Conservation (phyloP, 352 stramenopile species). For the Phytopythium mirpurense region DNA sequence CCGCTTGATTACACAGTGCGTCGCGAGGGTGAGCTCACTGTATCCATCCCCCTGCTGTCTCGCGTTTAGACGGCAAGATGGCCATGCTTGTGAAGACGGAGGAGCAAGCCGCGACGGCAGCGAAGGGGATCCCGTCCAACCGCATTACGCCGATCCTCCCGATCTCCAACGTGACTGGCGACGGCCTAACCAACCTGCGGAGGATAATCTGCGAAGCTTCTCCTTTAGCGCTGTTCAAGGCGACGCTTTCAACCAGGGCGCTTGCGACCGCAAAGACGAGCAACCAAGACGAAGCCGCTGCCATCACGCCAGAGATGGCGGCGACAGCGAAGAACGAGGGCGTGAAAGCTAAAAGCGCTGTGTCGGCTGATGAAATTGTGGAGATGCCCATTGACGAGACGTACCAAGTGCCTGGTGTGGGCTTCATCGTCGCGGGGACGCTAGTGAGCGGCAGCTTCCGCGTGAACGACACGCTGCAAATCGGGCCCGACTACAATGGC, state of each 20-base stretch:
- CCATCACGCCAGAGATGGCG: background rate
- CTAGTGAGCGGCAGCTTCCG: slow-evolving; percentile 90
- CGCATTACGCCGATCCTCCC: slow-evolving; percentile 95
- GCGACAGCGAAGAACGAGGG: slow-evolving; percentile 3
- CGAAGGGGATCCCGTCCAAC: slow-evolving; percentile 87
- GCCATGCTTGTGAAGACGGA: slow-evolving; percentile 90
- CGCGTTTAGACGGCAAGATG: slow-evolving; percentile 92
- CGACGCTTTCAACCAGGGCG: slow-evolving; percentile 51
- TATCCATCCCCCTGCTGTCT: background rate
- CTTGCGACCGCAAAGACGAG: slow-evolving; percentile 56
- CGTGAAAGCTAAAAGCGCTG: background rate
- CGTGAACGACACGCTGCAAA: slow-evolving; percentile 82
- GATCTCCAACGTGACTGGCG: slow-evolving; percentile 97
- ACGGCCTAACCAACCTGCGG: slow-evolving; percentile 82
- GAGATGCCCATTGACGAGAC: slow-evolving; percentile 88
- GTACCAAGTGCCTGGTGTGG: slow-evolving; percentile 92
- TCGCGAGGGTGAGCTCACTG: background rate
- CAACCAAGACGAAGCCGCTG: slow-evolving; percentile 37
- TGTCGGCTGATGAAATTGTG: slow-evolving; percentile 34
- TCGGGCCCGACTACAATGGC: slow-evolving; percentile 89
- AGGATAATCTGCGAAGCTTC: slow-evolving; percentile 70
- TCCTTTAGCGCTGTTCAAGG: slow-evolving; percentile 66
- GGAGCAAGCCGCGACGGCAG: slow-evolving; percentile 81
- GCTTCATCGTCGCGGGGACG: slow-evolving; percentile 92
- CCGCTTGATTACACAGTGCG: background rate